Evolutionary conservation across 208 protist genomes (phyloP).

Genomic region (Spongospora subterranea): DNA sequence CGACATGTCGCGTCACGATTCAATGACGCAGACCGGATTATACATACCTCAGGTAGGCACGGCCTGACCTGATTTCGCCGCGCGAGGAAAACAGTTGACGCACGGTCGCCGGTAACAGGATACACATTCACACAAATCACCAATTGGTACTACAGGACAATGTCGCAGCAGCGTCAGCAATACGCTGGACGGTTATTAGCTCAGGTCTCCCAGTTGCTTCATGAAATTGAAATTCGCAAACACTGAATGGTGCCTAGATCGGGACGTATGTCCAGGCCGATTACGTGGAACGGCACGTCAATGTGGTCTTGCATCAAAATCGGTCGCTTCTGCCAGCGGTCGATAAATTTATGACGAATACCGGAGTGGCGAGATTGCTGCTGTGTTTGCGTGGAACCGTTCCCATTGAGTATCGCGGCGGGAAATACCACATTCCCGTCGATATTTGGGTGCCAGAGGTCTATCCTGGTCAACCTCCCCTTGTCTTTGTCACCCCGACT

Average conservation of each 20-base stretch:
- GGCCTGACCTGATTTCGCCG: neutral
- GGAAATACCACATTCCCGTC: conserved; percentile 50
- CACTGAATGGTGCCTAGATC: neutral
- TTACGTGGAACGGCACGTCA: neutral
- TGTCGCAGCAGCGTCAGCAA: neutral
- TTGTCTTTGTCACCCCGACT: conserved; percentile 25
- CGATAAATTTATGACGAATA: conserved; percentile 4
- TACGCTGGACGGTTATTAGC: neutral
- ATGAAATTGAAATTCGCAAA: neutral
- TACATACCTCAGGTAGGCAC: neutral
- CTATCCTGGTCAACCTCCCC: neutral
- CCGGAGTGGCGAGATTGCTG: neutral
- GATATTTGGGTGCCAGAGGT: conserved; percentile 19
- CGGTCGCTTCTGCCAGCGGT: neutral
- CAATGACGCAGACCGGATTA: neutral
- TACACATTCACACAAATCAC: neutral
- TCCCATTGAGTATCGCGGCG: conserved; percentile 34
- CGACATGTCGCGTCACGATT: neutral
- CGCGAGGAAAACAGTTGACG: neutral
- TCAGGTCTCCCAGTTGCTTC: neutral
- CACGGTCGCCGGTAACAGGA: too few relatives aligned
- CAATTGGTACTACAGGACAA: neutral
- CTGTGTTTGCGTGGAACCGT: neutral
- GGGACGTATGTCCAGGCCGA: neutral
- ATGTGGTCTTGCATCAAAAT: neutral